Conservation (phyloP, 257 asterid genomes). For the Solanum chiquidenum region DNA sequence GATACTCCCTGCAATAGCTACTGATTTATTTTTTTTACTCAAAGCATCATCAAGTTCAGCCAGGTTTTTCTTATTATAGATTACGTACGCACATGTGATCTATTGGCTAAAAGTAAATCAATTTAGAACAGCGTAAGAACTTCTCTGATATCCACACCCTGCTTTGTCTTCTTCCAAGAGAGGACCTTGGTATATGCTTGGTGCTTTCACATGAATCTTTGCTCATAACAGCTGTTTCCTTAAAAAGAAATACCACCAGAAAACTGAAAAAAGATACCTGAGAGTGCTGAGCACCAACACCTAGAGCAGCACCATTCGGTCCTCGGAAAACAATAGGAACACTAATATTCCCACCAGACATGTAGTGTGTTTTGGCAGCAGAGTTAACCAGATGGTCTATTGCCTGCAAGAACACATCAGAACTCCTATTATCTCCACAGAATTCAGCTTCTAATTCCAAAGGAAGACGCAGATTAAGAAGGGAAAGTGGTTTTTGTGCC, state of each 20-base stretch:
- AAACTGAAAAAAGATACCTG: conserved; percentile 16
- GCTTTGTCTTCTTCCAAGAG: not conserved
- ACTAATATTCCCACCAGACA: conserved; percentile 38
- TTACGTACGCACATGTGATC: not conserved
- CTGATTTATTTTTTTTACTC: not conserved
- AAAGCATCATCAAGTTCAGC: not conserved
- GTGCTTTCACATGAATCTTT: not conserved
- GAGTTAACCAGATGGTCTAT: conserved; percentile 40
- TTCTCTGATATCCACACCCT: not conserved
- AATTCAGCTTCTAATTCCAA: not conserved
- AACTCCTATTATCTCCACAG: not conserved
- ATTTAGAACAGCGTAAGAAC: not conserved
- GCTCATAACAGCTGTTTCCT: not conserved
- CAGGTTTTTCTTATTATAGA: not conserved
- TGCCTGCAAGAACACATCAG: conserved; percentile 17
- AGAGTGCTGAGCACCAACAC: conserved; percentile 49
- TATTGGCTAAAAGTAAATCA: not conserved
- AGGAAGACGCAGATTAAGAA: not conserved
- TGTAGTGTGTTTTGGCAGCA: conserved; percentile 41
- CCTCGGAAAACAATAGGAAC: conserved; percentile 48
- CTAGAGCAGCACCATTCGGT: conserved; percentile 51
- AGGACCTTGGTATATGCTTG: not conserved
- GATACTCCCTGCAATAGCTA: not conserved
- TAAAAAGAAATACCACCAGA: not conserved
- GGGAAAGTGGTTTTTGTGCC: not conserved